phyloP scores from a whole-genome alignment of 192 early-diverging fungal genomes.

The Backusella mclennaniae region DNA sequence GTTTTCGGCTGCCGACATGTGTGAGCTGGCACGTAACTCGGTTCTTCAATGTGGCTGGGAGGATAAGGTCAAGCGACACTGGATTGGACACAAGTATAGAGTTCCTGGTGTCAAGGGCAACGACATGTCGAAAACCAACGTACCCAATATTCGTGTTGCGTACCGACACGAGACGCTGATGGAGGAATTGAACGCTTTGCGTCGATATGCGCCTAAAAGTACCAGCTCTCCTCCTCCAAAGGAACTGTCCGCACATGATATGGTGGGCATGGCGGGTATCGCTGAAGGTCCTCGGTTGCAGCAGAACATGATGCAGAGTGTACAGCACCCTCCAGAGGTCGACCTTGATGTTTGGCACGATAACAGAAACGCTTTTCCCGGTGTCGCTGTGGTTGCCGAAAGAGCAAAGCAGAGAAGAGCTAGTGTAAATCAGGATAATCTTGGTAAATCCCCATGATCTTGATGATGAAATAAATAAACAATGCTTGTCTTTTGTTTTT shows the following conservation, averaged over 20 bases:
- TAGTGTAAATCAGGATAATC: neutral
- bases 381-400: slow-evolving; percentile 26
- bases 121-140: slow-evolving; percentile 90
- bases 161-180: slow-evolving; percentile 84
- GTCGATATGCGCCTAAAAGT: slow-evolving; percentile 30
- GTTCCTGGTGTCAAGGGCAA: slow-evolving; percentile 76
- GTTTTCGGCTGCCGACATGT: slow-evolving; percentile 88
- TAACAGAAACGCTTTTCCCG: slow-evolving; percentile 20
- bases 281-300: neutral
- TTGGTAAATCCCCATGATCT: neutral
- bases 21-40: slow-evolving; percentile 91
- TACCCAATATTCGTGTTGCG: slow-evolving; percentile 81
- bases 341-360: neutral
- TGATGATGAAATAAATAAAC: neutral
- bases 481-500: neutral
- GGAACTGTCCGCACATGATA: slow-evolving; percentile 14
- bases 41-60: slow-evolving; percentile 92
- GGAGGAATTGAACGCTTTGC: slow-evolving; percentile 66
- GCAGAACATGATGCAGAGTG: slow-evolving; percentile 6
- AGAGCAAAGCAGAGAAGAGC: slow-evolving; percentile 14
- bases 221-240: neutral
- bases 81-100: slow-evolving; percentile 80
- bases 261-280: slow-evolving; percentile 6
- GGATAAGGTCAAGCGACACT: slow-evolving; percentile 81
- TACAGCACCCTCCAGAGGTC: neutral